phyloP scores from a whole-genome alignment of 78 protist genomes.

The Dictyostelium firmibasis region DNA sequence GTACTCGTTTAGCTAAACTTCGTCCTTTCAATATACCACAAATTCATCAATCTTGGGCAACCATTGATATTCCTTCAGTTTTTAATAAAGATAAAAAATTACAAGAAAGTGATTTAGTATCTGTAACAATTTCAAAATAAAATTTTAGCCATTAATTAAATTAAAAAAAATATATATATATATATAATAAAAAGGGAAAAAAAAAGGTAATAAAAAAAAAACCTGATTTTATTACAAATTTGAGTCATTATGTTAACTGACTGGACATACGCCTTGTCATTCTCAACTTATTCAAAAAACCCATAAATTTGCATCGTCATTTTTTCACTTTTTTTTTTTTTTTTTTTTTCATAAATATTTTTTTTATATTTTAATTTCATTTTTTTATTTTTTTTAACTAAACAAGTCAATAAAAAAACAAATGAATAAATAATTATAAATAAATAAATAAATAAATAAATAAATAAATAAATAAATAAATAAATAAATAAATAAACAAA shows the following conservation, averaged over 20 bases:
- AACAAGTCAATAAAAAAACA: too few relatives aligned
- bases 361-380: too few relatives aligned
- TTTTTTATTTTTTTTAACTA: too few relatives aligned
- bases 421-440: too few relatives aligned
- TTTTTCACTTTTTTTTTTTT: too few relatives aligned
- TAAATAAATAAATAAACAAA: too few relatives aligned
- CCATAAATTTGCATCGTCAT: background rate
- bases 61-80: background rate
- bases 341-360: too few relatives aligned
- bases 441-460: too few relatives aligned
- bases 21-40: slow-evolving; percentile 5
- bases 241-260: background rate
- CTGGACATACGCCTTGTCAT: background rate
- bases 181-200: background rate
- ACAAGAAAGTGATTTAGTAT: background rate
- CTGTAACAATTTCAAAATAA: background rate
- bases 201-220: background rate
- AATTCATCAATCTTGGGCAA: background rate
- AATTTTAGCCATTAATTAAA: background rate
- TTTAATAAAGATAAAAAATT: slow-evolving; percentile 26
- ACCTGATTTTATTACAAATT: background rate
- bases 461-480: too few relatives aligned
- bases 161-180: background rate
- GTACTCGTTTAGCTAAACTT: slow-evolving; percentile 25
- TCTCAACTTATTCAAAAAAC: background rate